These are phyloP conservation scores for Neofusicoccum cordaticola DNA, from an alignment of 2,329 filamentous ascomycete species.

Conservation along the genomic window DNA sequence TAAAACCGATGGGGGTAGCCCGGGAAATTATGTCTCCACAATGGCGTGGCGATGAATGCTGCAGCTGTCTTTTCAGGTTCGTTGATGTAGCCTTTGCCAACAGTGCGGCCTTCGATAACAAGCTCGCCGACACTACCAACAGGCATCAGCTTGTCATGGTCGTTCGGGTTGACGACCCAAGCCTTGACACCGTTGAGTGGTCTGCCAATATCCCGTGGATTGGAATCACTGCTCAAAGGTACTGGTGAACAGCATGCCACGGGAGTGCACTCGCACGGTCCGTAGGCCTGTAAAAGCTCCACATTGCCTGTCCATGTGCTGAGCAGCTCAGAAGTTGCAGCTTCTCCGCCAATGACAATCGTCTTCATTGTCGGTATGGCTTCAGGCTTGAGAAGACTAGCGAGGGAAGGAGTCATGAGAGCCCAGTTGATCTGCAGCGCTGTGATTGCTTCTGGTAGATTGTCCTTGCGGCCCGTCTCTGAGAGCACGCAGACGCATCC, in stretches of 20 bases:
- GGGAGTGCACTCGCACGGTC: background rate
- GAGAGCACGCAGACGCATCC: slow-evolving; percentile 41
- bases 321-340: slow-evolving; percentile 21
- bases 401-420: slow-evolving; percentile 38
- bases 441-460: slow-evolving; percentile 37
- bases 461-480: slow-evolving; percentile 44
- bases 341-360: slow-evolving; percentile 32
- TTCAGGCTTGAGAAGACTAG: slow-evolving; percentile 35
- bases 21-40: background rate
- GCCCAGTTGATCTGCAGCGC: slow-evolving; percentile 24
- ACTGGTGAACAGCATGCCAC: slow-evolving; percentile 20
- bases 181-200: background rate
- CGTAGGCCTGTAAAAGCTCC: background rate
- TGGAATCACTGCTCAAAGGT: background rate
- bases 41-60: slow-evolving; percentile 29
- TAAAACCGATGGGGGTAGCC: background rate
- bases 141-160: slow-evolving; percentile 29
- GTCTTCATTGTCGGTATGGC: slow-evolving; percentile 37
- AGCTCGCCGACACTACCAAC: slow-evolving; percentile 35
- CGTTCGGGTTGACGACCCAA: slow-evolving; percentile 28
- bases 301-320: slow-evolving; percentile 18
- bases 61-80: slow-evolving; percentile 29
- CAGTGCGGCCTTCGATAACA: slow-evolving; percentile 33
- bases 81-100: slow-evolving; percentile 35
- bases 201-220: background rate